Evolutionary conservation across 2,329 filamentous ascomycete genomes (phyloP), one percentile per base, ranked within the genome.

Genomic region (Pochonia chlamydosporia): DNA sequence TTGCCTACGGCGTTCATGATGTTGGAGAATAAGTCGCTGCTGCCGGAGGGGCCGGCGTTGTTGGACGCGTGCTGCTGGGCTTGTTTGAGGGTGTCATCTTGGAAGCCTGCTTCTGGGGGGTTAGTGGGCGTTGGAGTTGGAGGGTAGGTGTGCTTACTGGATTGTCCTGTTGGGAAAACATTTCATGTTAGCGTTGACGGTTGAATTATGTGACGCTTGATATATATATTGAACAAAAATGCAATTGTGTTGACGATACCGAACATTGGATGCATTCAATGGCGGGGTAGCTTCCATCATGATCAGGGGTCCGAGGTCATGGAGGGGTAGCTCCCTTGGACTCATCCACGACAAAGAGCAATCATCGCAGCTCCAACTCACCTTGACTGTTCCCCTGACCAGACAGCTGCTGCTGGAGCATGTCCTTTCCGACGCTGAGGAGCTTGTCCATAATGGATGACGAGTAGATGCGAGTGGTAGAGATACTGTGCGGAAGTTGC

Each of bases 51-150:
- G 47, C 75, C 73, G 20, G 74, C 70, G 46, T 70, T 66, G 26
- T 67, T 63, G 52, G 66, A 65, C 16, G 77, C 78, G 42, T 74
- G 67, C 46, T 74, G 64, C 47, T 74, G 71, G 5, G 75, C 74
- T 18, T 67, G 66, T 30, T 64, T 61, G 51, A 76, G 64, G 56
- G 78, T 74, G 48, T 77, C 69, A 56, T 74, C 68, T 47, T 65
- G 52, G 47, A 68, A 61, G 42, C 63, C 65, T n/a, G n/a, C n/a
- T n/a, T n/a, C n/a, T n/a, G n/a, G n/a, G n/a, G n/a, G n/a, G n/a
- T n/a, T n/a, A n/a, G n/a, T n/a, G n/a, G n/a, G n/a, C n/a, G n/a
- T n/a, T n/a, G n/a, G n/a, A n/a, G n/a, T n/a, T n/a, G n/a, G n/a
- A n/a, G n/a, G n/a, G n/a, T n/a, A n/a, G n/a, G n/a, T n/a, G n/a